Base-by-base conservation (phyloP, 176 grass and related monocot species). In the Avena insularis region DNA sequence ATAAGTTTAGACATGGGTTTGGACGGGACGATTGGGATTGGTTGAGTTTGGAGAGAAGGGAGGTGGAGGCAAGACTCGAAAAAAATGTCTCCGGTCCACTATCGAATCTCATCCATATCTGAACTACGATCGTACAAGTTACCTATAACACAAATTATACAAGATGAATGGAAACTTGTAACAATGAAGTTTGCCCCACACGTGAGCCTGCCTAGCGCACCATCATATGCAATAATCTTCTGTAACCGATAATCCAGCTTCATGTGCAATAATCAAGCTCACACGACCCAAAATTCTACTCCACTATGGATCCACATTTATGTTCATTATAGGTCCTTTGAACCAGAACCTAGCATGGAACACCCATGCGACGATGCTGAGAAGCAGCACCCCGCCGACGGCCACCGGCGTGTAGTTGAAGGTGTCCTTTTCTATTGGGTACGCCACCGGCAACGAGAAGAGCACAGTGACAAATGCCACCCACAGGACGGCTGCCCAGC, bases 341-440 rank as follows among this genome's bases (percentile, higher is more conserved):
- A 98, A 98, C 95, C 93, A 98, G 56, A 91, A 89, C 13, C 93
- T 82, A 1, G 93, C 93, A 20, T 82, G 79, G 8, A 90, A 27
- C n/a, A 89, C 38, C 95, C 95, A 95, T 0, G 91, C 68, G 11
- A 49, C 43, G 0, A 95, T 68, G 1, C 78, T 79, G 14, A 95
- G 93, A 9, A 89, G 1, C 38, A 98, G 13, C 51, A 95, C 78
- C 8, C 93, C 91, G 0, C 93, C 93, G 20, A 98, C 83, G 4
- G 90, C 73, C 12, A 95, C 89, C 0, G 95, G 95, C 12, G 91
- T 90, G 71, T 98, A 98, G 77, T 98, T 98, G 83, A 98, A 89
- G 20, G 60, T 89, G 23, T 89, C 85, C 54, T 87, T 73, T 1
- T 45, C 88, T 2, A 98, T 61, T 0, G 95, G 95, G 62, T 98